These are phyloP conservation scores for Sanghuangporus sanghuang DNA, from an alignment of 1,284 basidiomycete genomes.

Conservation along the genomic window DNA sequence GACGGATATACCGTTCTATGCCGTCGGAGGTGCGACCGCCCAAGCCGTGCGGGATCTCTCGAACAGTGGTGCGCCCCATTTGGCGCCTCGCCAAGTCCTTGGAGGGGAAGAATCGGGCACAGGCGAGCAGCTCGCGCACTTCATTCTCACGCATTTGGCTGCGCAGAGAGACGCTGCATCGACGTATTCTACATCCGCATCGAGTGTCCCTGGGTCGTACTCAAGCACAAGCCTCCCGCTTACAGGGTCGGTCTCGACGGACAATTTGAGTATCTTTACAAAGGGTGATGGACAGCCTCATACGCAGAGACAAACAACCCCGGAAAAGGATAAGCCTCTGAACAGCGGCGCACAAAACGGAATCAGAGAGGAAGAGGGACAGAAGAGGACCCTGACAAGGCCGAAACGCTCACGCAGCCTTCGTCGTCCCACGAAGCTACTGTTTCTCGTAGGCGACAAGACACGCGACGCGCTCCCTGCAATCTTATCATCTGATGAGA, in stretches of 20 bases:
- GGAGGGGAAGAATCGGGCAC: slow-evolving; percentile 48
- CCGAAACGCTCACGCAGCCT: background rate
- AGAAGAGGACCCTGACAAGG: background rate
- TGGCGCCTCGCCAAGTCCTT: slow-evolving; percentile 38
- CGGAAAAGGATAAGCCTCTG: background rate
- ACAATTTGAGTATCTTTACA: slow-evolving; percentile 1
- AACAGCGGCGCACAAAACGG: background rate
- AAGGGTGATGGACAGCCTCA: background rate
- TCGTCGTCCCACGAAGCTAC: slow-evolving; percentile 29
- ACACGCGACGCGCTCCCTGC: slow-evolving; percentile 62
- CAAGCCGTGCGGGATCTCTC: slow-evolving; percentile 34
- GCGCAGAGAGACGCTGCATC: background rate
- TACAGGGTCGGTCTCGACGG: background rate
- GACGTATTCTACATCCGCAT: background rate
- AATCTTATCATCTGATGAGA: slow-evolving; percentile 39
- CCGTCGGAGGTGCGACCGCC: slow-evolving; percentile 64
- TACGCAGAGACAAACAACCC: background rate
- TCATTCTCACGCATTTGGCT: slow-evolving; percentile 38
- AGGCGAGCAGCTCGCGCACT: slow-evolving; percentile 57
- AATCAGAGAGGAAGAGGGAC: background rate
- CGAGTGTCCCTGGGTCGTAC: background rate
- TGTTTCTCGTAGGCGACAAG: slow-evolving; percentile 81
- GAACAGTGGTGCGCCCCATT: slow-evolving; percentile 24
- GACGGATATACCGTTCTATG: slow-evolving; percentile 62
- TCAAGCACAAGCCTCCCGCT: background rate